Conservation (phyloP, 1,284 basidiomycete species). For the Microstroma glucosiphilum region DNA sequence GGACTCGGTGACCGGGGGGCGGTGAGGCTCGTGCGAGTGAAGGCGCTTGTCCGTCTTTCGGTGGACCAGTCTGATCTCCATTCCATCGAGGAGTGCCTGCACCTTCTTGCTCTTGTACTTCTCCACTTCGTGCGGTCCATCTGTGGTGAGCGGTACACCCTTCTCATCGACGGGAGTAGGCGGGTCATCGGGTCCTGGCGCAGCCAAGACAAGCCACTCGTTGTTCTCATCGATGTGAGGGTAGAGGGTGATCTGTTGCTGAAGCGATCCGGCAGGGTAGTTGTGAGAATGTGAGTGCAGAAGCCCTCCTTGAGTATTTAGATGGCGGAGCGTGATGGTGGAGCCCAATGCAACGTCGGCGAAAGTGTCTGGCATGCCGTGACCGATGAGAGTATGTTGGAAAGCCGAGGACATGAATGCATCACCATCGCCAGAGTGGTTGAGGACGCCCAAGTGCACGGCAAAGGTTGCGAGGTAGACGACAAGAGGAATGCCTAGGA, state of each 20-base stretch:
- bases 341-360: constrained; percentile 82
- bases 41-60: constrained; percentile 73
- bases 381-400: constrained; percentile 88
- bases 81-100: constrained; percentile 62
- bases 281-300: constrained; percentile 86
- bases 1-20: constrained; percentile 92
- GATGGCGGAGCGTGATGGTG: constrained; percentile 72
- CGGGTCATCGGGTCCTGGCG: constrained; percentile 55
- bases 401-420: constrained; percentile 99
- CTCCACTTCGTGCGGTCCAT: constrained; percentile 13
- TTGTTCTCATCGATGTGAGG: constrained; percentile 92
- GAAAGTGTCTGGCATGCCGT: constrained; percentile 84
- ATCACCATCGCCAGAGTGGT: constrained; percentile 88
- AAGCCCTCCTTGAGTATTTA: constrained; percentile 96
- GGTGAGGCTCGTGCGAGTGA: constrained; percentile 80
- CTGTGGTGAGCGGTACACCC: constrained; percentile 46
- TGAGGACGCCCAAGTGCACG: constrained; percentile 84
- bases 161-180: constrained; percentile 50
- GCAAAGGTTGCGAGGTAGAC: constrained; percentile 96
- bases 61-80: constrained; percentile 78
- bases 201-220: constrained; percentile 70
- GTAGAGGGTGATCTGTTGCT: constrained; percentile 97
- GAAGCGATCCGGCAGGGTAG: constrained; percentile 67
- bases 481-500: constrained; percentile 73
- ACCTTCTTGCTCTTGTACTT: constrained; percentile 55